Evolutionary conservation across 2,329 filamentous ascomycete genomes (phyloP).

Genomic region (Juglanconis juglandina): DNA sequence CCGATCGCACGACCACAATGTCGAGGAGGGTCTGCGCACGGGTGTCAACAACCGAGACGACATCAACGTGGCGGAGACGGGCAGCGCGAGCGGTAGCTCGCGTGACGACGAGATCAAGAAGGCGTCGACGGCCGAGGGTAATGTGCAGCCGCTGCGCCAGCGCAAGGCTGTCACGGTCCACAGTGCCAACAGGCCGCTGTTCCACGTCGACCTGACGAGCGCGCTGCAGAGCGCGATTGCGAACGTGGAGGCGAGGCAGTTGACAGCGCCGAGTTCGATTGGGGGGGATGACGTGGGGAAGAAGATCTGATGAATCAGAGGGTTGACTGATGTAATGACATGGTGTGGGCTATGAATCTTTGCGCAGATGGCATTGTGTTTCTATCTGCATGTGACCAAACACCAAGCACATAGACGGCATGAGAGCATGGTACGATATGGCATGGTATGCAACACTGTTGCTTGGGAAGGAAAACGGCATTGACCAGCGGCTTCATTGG

Average conservation of each 20-base stretch:
- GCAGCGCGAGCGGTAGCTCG: conserved; percentile 17
- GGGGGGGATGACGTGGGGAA: conserved; percentile 16
- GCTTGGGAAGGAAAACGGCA: background rate
- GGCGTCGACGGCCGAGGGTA: conserved; percentile 24
- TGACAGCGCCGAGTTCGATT: conserved; percentile 23
- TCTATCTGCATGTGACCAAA: background rate
- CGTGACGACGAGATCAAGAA: conserved; percentile 36
- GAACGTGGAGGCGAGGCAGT: conserved; percentile 60
- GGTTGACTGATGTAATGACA: background rate
- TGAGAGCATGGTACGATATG: background rate
- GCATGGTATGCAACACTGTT: background rate
- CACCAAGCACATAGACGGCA: background rate
- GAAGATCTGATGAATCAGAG: background rate
- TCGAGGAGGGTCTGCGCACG: conserved; percentile 12
- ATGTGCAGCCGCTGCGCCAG: conserved; percentile 28
- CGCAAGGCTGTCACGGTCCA: conserved; percentile 67
- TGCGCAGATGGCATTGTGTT: background rate
- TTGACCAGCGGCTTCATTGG: background rate
- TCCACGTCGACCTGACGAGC: conserved; percentile 88
- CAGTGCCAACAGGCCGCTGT: conserved; percentile 84
- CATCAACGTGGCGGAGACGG: conserved; percentile 18
- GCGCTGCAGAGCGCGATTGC: conserved; percentile 83
- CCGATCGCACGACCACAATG: background rate
- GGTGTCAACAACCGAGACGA: background rate
- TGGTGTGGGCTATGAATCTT: background rate